Conservation (phyloP, 176 grass and related monocot genomes). For the Oryza meridionalis region DNA sequence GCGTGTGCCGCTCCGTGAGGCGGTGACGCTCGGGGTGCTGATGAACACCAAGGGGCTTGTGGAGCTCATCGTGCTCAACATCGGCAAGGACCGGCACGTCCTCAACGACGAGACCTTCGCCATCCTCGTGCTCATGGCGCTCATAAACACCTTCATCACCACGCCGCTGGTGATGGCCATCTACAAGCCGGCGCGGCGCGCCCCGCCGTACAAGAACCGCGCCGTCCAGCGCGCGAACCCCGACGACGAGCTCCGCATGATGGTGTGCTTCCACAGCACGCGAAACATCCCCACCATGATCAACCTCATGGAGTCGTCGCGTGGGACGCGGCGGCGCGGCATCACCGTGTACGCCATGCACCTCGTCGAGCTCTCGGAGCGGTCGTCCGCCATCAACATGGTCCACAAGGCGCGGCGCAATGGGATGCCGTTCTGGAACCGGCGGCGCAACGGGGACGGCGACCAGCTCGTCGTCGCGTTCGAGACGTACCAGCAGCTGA, state of each 20-base stretch:
- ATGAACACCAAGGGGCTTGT: conserved; percentile 82
- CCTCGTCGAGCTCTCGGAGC: conserved; percentile 62
- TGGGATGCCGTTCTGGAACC: conserved; percentile 67
- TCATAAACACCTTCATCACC: conserved; percentile 68
- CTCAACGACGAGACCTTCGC: conserved; percentile 72
- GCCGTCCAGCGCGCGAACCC: conserved; percentile 41
- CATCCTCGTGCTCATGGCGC: conserved; percentile 74
- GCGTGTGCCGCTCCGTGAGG: conserved; percentile 46
- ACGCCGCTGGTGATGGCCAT: conserved; percentile 62
- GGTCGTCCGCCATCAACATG: conserved; percentile 62
- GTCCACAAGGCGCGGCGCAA: conserved; percentile 63
- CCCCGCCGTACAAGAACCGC: conserved; percentile 56
- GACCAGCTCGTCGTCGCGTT: conserved; percentile 63
- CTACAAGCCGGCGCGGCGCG: conserved; percentile 55
- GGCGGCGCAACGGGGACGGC: conserved; percentile 19
- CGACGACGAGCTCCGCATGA: conserved; percentile 57
- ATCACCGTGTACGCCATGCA: conserved; percentile 72
- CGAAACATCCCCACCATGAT: conserved; percentile 69
- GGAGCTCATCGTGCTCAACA: conserved; percentile 73
- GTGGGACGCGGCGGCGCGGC: conserved; percentile 39
- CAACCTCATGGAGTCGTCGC: conserved; percentile 63
- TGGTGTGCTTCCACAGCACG: conserved; percentile 69
- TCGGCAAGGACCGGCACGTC: conserved; percentile 61
- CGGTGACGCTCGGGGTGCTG: conserved; percentile 54
- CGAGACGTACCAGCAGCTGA: conserved; percentile 62